phyloP scores from a whole-genome alignment of 2,329 filamentous ascomycete species.

The Aureobasidium sp. region DNA sequence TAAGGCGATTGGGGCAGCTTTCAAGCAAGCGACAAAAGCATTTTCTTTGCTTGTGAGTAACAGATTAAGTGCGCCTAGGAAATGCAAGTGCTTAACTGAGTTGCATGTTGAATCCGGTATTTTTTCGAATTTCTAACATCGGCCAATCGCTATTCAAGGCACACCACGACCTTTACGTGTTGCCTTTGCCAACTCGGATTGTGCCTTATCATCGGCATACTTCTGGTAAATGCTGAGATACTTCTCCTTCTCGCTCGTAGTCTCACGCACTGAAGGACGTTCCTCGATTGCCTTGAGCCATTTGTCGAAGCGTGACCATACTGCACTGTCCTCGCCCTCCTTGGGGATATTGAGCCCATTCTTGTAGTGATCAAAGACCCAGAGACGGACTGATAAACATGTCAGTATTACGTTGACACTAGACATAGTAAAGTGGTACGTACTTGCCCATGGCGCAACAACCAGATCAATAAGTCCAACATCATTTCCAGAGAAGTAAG shows the following conservation, averaged over 20 bases:
- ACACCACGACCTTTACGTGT: slow-evolving; percentile 66
- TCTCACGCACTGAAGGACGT: slow-evolving; percentile 71
- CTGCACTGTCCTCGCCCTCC: slow-evolving; percentile 58
- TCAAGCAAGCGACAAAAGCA: background rate
- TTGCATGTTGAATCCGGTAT: no score
- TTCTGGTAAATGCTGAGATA: slow-evolving; percentile 73
- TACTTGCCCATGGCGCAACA: slow-evolving; percentile 74
- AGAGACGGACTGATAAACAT: slow-evolving; percentile 58
- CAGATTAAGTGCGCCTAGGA: no score
- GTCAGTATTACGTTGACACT: background rate
- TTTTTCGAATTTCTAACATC: no score
- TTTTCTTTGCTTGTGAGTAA: background rate
- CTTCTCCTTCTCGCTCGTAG: slow-evolving; percentile 71
- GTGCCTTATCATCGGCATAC: slow-evolving; percentile 52
- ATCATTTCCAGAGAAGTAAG: slow-evolving; percentile 72
- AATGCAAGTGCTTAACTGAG: no score
- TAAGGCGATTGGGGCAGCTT: slow-evolving; percentile 9
- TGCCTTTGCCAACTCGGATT: slow-evolving; percentile 54
- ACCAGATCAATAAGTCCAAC: slow-evolving; percentile 76
- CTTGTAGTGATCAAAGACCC: slow-evolving; percentile 81
- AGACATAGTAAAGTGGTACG: background rate
- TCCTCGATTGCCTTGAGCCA: slow-evolving; percentile 69
- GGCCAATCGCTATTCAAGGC: slow-evolving; percentile 49
- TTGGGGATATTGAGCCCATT: slow-evolving; percentile 58
- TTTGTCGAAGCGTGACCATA: slow-evolving; percentile 71